phyloP scores from a whole-genome alignment of 2,329 filamentous ascomycete genomes.

The Emmonsiellopsis sp. region DNA sequence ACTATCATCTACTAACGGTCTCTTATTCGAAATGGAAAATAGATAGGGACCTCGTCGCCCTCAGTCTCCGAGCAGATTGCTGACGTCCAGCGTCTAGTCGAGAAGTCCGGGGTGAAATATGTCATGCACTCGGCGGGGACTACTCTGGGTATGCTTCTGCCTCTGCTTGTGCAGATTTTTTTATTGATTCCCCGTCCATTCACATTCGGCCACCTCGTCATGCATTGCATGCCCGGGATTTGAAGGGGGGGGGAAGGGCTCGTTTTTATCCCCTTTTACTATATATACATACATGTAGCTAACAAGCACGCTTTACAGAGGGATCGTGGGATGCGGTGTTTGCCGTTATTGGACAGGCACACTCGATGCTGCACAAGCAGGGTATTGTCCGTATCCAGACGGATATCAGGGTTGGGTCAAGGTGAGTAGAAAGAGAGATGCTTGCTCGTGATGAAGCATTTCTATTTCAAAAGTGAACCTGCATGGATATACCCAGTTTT shows the following conservation, averaged over 20 bases:
- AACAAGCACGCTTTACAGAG: constrained; percentile 45
- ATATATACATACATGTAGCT: not conserved
- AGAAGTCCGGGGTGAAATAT: constrained; percentile 70
- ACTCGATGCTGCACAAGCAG: constrained; percentile 64
- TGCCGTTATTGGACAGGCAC: constrained; percentile 74
- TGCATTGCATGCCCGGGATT: not conserved
- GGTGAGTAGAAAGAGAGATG: constrained; percentile 37
- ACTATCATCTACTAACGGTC: not conserved
- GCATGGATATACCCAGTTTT: too few relatives aligned
- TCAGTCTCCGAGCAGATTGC: constrained; percentile 80
- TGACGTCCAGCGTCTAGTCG: constrained; percentile 75
- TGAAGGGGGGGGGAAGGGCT: not conserved
- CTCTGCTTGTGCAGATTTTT: not conserved
- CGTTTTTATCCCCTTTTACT: not conserved
- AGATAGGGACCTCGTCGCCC: constrained; percentile 70
- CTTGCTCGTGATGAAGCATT: too few relatives aligned
- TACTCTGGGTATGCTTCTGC: constrained; percentile 61
- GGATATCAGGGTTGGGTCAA: constrained; percentile 75
- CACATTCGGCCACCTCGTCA: not conserved
- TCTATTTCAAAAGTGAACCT: too few relatives aligned
- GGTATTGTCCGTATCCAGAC: constrained; percentile 80
- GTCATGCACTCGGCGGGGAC: constrained; percentile 92
- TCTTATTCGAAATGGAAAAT: not conserved
- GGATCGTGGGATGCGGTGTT: constrained; percentile 87
- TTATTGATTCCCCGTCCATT: not conserved